A percentile compares a stretch with the other conserved stretches of the same genome.
phyloP scores from a whole-genome alignment of 228 moss, liverwort and hornwort species.

The Sphagnum magellanicum region DNA sequence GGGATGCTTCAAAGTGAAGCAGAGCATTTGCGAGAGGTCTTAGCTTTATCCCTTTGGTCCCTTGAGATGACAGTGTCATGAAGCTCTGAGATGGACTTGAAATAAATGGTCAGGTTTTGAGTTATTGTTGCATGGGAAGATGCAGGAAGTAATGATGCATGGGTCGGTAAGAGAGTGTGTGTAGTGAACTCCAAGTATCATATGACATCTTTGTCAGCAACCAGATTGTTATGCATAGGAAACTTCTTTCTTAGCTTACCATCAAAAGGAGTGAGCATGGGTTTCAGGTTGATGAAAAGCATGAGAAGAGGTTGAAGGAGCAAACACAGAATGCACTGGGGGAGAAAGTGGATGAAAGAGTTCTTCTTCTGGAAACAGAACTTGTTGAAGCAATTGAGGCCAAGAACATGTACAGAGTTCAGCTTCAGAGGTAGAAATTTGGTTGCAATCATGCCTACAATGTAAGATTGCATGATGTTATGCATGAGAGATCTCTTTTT shows the following conservation, averaged over 20 bases:
- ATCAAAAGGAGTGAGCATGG: neutral
- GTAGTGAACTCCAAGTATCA: neutral
- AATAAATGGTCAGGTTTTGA: too few species aligned
- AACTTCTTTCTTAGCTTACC: too few species aligned
- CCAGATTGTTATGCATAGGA: neutral
- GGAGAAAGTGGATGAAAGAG: constrained; percentile 62
- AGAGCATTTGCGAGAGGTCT: constrained; percentile 87
- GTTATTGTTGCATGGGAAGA: too few species aligned
- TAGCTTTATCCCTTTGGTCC: neutral
- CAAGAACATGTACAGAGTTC: constrained; percentile 82
- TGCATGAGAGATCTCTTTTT: too few species aligned
- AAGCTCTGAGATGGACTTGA: too few species aligned
- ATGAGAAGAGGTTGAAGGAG: constrained; percentile 60
- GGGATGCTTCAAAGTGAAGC: constrained; percentile 80
- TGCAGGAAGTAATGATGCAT: too few species aligned
- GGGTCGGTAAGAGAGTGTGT: neutral
- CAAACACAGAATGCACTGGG: constrained; percentile 67
- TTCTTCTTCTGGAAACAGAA: constrained; percentile 75
- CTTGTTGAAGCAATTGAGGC: constrained; percentile 77
- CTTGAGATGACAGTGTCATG: too few species aligned
- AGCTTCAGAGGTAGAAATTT: constrained; percentile 56
- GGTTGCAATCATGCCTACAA: neutral
- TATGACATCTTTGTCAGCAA: constrained; percentile 5
- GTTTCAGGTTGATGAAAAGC: constrained; percentile 72
- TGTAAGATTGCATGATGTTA: neutral